Evolutionary conservation across 441 rosid genomes (phyloP), one percentile per base, ranked within the genome.

Genomic region (Metrosideros polymorpha): DNA sequence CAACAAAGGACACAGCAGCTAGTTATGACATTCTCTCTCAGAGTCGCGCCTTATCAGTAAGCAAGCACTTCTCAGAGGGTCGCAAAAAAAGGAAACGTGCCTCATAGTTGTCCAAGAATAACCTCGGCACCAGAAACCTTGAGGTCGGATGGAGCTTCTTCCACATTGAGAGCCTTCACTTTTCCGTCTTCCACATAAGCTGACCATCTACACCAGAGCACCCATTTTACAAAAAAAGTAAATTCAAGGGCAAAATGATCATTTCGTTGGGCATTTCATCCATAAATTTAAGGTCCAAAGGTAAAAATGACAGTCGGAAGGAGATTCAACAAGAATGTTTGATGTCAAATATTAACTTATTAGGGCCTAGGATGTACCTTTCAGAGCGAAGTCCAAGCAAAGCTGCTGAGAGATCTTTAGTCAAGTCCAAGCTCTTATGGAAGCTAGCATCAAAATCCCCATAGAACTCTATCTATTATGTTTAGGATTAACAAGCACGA

Each of bases 361-460:
- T 82, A 76, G 1, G 9, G 59, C 43, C 24, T 42, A 77, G 50
- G 79, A 39, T 22, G 45, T 89, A 97, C 98, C 99, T 95, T 88
- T 94, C 89, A 63, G 97, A 95, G 50, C 98, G 97, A 89, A 90
- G 94, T 17, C 99, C 99, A 19, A 97, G 99, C 92, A 97, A 92
- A 85, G 98, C 98, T 88, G 87, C 97, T 45, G 99, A 94, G 79
- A 94, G 97, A 93, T 97, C 98, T 89, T 97, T 97, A 83, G 90
- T 92, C 85, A 97, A 91, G 84, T 94, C 97, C 90, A 97, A 92
- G 92, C 97, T 95, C 92, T 94, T 95, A 90, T 96, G 98, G 93
- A 97, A 95, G 87, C 93, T 92, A 77, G 97, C 98, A 89, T 95
- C 95, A 86, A 94, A 93, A 88, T 96, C 98, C 61, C 99, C 98